Conservation (phyloP, 495 filamentous ascomycete genomes). For the Penicillium pancosmium region DNA sequence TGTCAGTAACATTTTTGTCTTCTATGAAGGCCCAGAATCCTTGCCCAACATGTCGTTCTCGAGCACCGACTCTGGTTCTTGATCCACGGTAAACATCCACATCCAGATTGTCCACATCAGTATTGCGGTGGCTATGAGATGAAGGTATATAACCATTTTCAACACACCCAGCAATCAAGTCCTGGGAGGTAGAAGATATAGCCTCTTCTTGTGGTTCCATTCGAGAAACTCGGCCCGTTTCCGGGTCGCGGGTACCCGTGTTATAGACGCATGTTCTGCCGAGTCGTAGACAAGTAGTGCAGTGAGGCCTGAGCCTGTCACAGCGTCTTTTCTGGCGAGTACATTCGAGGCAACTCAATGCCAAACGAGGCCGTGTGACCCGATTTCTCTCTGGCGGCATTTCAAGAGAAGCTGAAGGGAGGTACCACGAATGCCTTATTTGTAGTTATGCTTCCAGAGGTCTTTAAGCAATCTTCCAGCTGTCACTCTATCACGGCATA, state of each 20-base stretch:
- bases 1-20: neutral
- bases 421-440: neutral
- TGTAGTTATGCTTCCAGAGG: no score
- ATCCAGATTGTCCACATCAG: neutral
- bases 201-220: neutral
- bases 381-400: constrained; percentile 1
- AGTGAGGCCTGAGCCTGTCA: constrained; percentile 27
- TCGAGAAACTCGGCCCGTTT: constrained; percentile 13
- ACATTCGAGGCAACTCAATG: constrained; percentile 29
- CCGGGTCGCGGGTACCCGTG: constrained; percentile 8
- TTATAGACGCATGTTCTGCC: constrained; percentile 25
- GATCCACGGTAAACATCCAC: neutral
- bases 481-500: no score
- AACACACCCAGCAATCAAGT: neutral
- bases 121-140: neutral
- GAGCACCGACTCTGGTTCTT: constrained; percentile 1
- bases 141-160: neutral
- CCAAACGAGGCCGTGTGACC: constrained; percentile 26
- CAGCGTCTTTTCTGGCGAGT: constrained; percentile 32
- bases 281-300: constrained; percentile 27
- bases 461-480: no score
- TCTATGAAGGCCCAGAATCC: constrained; percentile 18
- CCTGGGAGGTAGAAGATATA: neutral
- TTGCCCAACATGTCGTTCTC: constrained; percentile 2
- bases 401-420: neutral